These are phyloP conservation scores for Filosporella fistucella DNA, from an alignment of 495 filamentous ascomycete genomes.

Conservation along the genomic window DNA sequence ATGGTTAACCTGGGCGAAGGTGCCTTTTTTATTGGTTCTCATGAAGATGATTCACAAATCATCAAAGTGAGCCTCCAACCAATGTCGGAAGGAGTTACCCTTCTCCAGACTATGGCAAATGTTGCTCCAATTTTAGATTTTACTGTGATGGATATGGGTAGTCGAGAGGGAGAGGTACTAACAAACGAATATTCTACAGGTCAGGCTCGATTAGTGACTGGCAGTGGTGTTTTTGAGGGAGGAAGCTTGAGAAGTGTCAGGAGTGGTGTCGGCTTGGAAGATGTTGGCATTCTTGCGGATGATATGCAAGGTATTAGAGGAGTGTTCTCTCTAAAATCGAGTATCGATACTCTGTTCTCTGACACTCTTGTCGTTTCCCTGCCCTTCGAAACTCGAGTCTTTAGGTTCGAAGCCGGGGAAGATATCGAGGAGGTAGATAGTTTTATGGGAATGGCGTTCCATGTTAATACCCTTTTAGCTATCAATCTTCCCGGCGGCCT, in stretches of 20 bases:
- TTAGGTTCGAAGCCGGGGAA: conserved; percentile 67
- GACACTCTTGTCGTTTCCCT: conserved; percentile 81
- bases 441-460: conserved; percentile 64
- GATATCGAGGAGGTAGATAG: conserved; percentile 81
- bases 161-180: conserved; percentile 66
- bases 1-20: conserved; percentile 77
- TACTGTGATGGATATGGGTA: conserved; percentile 91
- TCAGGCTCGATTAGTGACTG: conserved; percentile 89
- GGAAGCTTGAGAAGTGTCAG: conserved; percentile 84
- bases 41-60: conserved; percentile 88
- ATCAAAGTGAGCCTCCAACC: conserved; percentile 37
- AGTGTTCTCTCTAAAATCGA: conserved; percentile 53
- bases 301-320: conserved; percentile 73
- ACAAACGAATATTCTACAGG: conserved; percentile 90
- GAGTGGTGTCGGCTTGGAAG: conserved; percentile 91
- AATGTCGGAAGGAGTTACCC: conserved; percentile 31
- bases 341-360: conserved; percentile 34
- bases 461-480: conserved; percentile 69
- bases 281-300: conserved; percentile 72
- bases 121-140: conserved; percentile 92
- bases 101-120: conserved; percentile 77
- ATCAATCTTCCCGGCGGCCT: conserved; percentile 55
- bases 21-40: conserved; percentile 81
- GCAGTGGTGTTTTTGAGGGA: conserved; percentile 81
- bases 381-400: conserved; percentile 77